Evolutionary conservation across 192 early-diverging fungal species (phyloP).

Genomic region (Podila verticillata): DNA sequence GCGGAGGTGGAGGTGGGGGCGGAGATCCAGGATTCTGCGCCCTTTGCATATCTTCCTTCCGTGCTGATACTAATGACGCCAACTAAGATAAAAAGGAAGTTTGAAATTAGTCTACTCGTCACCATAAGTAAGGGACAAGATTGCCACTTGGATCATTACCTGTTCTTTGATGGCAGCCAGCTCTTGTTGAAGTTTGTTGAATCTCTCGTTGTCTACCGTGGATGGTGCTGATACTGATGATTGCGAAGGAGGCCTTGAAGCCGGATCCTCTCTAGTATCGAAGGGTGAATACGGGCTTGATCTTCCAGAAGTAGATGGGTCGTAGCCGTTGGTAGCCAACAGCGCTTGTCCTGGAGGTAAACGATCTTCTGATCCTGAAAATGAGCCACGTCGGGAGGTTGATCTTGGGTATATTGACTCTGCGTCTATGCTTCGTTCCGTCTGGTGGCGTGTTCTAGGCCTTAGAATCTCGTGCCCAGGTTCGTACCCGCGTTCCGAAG

Average conservation of each 20-base stretch:
- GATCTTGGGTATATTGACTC: constrained; percentile 22
- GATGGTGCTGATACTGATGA: not conserved
- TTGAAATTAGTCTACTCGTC: too few species aligned
- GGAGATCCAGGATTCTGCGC: constrained; percentile 2
- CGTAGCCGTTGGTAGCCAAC: not conserved
- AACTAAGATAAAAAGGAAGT: constrained; percentile 1
- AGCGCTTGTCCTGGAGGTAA: not conserved
- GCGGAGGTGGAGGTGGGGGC: constrained; percentile 15
- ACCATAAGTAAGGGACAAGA: not conserved
- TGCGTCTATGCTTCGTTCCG: not conserved
- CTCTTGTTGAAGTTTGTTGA: constrained; percentile 28
- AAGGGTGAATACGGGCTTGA: constrained; percentile 3
- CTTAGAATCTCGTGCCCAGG: not conserved
- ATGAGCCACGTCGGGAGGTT: not conserved
- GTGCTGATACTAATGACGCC: constrained; percentile 29
- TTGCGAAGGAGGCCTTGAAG: not conserved
- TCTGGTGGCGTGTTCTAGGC: not conserved
- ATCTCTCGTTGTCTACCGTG: constrained; percentile 18
- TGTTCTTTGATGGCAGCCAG: constrained; percentile 35
- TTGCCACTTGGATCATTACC: constrained; percentile 7
- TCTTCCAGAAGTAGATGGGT: constrained; percentile 9
- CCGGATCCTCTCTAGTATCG: not conserved
- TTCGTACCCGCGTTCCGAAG: not conserved
- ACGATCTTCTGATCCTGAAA: not conserved
- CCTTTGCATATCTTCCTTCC: constrained; percentile 7